phyloP scores from a whole-genome alignment of 208 protist species.

The Acanthamoeba sp. region DNA sequence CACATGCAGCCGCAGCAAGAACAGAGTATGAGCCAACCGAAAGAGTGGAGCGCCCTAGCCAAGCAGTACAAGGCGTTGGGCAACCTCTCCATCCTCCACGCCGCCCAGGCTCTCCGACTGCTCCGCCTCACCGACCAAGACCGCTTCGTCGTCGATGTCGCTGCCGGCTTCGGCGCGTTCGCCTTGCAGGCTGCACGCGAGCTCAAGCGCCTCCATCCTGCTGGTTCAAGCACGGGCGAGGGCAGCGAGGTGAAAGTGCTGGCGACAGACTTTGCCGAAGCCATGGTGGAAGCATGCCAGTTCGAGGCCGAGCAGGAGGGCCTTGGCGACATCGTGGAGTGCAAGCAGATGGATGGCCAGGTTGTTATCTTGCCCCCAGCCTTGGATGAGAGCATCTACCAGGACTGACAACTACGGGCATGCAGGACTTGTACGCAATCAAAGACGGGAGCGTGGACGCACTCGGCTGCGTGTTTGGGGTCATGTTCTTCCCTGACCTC shows the following conservation, averaged over 20 bases:
- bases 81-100: neutral
- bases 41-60: neutral
- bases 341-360: conserved; percentile 28
- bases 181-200: neutral
- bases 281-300: neutral
- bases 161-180: neutral
- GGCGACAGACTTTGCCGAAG: conserved; percentile 23
- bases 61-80: neutral
- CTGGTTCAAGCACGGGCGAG: neutral
- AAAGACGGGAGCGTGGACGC: neutral
- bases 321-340: conserved; percentile 12
- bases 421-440: neutral
- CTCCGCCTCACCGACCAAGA: neutral
- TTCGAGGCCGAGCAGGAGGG: neutral
- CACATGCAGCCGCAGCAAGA: too few species aligned
- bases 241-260: neutral
- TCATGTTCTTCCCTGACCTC: conserved; percentile 22
- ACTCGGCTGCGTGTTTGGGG: conserved; percentile 2
- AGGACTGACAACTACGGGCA: too few species aligned
- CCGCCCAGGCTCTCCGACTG: neutral
- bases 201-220: neutral
- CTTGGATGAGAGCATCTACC: neutral
- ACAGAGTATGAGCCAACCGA: too few species aligned
- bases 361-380: neutral
- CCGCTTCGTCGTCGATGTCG: neutral